phyloP scores from a whole-genome alignment of 768 basidiomycete species.

The Termitomyces sp. region DNA sequence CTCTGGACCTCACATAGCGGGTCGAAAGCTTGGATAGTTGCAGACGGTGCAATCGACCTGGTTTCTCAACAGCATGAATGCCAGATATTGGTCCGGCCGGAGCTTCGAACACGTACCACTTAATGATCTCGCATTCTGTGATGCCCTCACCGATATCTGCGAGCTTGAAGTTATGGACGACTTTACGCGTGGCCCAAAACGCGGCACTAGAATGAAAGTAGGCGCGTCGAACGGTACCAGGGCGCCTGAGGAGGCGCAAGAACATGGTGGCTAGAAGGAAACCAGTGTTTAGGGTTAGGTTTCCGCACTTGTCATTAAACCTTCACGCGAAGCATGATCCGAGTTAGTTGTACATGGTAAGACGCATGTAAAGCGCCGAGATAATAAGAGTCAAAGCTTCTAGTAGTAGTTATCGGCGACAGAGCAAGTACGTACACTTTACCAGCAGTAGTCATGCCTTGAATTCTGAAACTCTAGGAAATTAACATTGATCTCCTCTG shows the following conservation, averaged over 20 bases:
- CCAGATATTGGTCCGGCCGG: constrained; percentile 25
- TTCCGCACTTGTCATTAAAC: not conserved
- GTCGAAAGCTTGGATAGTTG: constrained; percentile 62
- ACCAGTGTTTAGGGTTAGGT: constrained; percentile 25
- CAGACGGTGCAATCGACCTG: constrained; percentile 63
- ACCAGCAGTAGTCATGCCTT: not conserved
- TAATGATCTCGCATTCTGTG: constrained; percentile 86
- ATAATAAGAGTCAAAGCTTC: too few relatives aligned
- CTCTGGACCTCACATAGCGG: constrained; percentile 83
- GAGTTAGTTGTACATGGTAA: not conserved
- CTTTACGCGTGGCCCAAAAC: constrained; percentile 32
- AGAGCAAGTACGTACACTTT: not conserved
- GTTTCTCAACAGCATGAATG: constrained; percentile 1
- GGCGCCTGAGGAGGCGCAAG: constrained; percentile 30
- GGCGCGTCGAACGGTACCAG: constrained; percentile 17
- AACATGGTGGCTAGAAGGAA: constrained; percentile 28
- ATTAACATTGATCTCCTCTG: not conserved
- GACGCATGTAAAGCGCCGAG: too few relatives aligned
- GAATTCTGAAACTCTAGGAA: not conserved
- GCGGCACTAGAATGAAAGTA: constrained; percentile 33
- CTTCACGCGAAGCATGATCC: not conserved
- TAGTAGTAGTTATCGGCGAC: not conserved
- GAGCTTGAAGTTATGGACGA: constrained; percentile 64
- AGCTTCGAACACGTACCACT: constrained; percentile 56
- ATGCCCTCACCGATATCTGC: constrained; percentile 91